phyloP scores from a whole-genome alignment of 192 early-diverging fungal genomes.

The Coemansia aciculifera region DNA sequence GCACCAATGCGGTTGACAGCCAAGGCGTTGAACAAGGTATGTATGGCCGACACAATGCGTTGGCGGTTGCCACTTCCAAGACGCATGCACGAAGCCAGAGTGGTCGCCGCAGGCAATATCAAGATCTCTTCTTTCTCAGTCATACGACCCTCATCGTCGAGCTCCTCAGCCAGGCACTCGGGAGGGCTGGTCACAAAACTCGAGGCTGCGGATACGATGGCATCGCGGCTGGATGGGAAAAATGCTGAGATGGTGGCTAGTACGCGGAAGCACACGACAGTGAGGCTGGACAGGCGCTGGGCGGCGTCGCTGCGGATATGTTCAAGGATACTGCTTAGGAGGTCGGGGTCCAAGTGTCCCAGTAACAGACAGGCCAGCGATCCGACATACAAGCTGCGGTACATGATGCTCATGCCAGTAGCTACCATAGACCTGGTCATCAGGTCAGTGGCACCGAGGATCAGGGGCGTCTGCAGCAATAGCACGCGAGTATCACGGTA shows the following conservation, averaged over 20 bases:
- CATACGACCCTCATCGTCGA: slow-evolving; percentile 11
- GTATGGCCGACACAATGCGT: slow-evolving; percentile 26
- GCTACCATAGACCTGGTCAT: slow-evolving; percentile 11
- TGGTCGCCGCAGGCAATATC: slow-evolving; percentile 31
- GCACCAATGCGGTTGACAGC: slow-evolving; percentile 20
- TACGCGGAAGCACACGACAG: slow-evolving; percentile 46
- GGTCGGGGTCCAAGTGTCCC: slow-evolving; percentile 17
- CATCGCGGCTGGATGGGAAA: slow-evolving; percentile 26
- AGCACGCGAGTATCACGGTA: slow-evolving; percentile 19
- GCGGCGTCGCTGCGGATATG: slow-evolving; percentile 29
- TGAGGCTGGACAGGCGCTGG: slow-evolving; percentile 27
- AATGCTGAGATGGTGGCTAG: slow-evolving; percentile 28
- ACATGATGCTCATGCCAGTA: slow-evolving; percentile 25
- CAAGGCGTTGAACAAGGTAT: slow-evolving; percentile 44
- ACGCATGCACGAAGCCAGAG: slow-evolving; percentile 27
- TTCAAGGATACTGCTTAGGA: slow-evolving; percentile 25
- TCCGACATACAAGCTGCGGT: slow-evolving; percentile 31
- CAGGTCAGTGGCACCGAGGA: not conserved
- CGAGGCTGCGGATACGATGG: slow-evolving; percentile 11
- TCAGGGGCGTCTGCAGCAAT: not conserved
- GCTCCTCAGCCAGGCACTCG: slow-evolving; percentile 17
- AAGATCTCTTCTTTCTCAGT: slow-evolving; percentile 18
- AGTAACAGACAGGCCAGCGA: slow-evolving; percentile 36
- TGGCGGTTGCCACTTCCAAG: not conserved
- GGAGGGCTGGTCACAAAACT: slow-evolving; percentile 38